phyloP scores from a whole-genome alignment of 2,329 filamentous ascomycete genomes.

The Colletotrichum cordylinicola region DNA sequence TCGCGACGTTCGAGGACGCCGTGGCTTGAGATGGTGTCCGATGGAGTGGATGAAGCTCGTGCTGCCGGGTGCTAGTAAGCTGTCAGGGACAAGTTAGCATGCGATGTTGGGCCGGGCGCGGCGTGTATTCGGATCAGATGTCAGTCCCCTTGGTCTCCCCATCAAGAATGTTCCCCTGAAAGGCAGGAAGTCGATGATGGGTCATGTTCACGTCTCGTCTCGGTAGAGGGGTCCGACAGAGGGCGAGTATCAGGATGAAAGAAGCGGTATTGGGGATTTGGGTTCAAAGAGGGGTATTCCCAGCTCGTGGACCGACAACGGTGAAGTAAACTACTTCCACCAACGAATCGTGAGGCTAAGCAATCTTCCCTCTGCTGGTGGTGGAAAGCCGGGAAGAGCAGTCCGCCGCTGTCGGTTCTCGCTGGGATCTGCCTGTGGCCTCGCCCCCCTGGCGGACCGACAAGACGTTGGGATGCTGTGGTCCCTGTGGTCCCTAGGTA shows the following conservation, averaged over 20 bases:
- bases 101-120: neutral
- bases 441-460: neutral
- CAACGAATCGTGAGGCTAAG: constrained; percentile 10
- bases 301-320: neutral
- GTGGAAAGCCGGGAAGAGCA: constrained; percentile 7
- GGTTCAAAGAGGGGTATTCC: constrained; percentile 8
- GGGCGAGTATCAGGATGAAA: neutral
- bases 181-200: neutral
- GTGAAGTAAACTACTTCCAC: neutral
- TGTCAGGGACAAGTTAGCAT: neutral
- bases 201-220: neutral
- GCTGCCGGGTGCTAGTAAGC: neutral
- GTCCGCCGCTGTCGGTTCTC: neutral
- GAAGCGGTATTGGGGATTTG: constrained; percentile 4
- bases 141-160: neutral
- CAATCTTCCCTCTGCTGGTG: constrained; percentile 3
- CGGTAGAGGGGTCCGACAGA: constrained; percentile 1
- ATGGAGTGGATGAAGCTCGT: neutral
- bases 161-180: neutral
- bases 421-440: constrained; percentile 7
- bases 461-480: neutral
- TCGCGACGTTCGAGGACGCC: neutral
- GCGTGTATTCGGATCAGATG: neutral
- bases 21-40: neutral
- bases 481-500: neutral